A percentile compares a stretch with the other conserved stretches of the same genome.
Evolutionary conservation across 495 filamentous ascomycete species (phyloP).

Genomic region (Trichoderma erinaceum): DNA sequence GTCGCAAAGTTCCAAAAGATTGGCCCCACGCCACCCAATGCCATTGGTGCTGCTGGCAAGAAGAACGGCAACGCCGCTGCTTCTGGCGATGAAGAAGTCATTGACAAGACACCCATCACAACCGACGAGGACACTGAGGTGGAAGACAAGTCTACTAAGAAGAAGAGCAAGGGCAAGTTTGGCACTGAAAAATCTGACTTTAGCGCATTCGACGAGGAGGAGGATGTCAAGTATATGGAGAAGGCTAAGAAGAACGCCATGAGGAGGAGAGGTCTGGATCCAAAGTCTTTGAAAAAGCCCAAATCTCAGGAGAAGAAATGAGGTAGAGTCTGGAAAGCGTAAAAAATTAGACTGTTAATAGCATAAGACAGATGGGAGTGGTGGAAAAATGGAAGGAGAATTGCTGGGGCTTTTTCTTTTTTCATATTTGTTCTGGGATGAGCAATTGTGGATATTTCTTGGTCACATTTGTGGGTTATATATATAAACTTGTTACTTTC

Average conservation of each 20-base stretch:
- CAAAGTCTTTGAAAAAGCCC: conserved; percentile 26
- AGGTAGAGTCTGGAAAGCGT: conserved; percentile 16
- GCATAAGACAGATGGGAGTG: neutral
- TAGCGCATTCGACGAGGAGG: conserved; percentile 82
- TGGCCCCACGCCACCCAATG: conserved; percentile 59
- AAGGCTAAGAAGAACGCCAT: conserved; percentile 61
- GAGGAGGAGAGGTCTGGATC: conserved; percentile 49
- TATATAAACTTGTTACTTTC: neutral
- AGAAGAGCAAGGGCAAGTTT: conserved; percentile 14
- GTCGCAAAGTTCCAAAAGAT: conserved; percentile 95
- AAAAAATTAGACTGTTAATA: conserved; percentile 19
- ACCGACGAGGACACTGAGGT: conserved; percentile 39
- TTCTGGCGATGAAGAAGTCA: conserved; percentile 30
- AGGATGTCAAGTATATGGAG: conserved; percentile 70
- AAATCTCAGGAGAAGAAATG: conserved; percentile 24
- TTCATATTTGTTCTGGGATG: neutral
- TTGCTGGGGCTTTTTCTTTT: neutral
- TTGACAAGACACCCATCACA: conserved; percentile 46
- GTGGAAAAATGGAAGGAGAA: neutral
- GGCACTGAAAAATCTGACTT: conserved; percentile 51
- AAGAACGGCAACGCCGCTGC: conserved; percentile 29
- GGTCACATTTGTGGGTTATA: conserved; percentile 8
- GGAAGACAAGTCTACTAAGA: conserved; percentile 23
- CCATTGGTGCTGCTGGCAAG: conserved; percentile 35
- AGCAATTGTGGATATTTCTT: conserved; percentile 9